Evolutionary conservation across 1,139 yeast genomes (phyloP).

Genomic region (Zygosaccharomyces pseudobailii): DNA sequence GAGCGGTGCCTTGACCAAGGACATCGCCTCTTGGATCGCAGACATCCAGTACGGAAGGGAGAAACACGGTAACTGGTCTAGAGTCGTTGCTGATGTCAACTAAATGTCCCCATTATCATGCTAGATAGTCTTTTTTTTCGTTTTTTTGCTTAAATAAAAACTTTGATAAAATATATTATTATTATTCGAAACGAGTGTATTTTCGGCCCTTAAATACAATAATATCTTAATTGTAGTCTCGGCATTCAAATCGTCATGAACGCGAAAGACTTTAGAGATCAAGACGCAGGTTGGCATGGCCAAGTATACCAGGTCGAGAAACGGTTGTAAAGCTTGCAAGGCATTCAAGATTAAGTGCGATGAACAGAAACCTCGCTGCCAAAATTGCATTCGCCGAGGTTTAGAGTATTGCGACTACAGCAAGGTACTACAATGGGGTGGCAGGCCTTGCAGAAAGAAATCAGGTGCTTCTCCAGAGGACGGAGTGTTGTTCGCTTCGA

Average conservation of each 20-base stretch:
- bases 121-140: neutral
- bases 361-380: slow-evolving; percentile 61
- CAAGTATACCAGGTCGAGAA: slow-evolving; percentile 34
- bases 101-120: neutral
- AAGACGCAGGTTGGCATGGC: neutral
- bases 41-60: slow-evolving; percentile 85
- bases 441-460: slow-evolving; percentile 46
- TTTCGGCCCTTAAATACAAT: neutral
- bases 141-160: neutral
- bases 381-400: slow-evolving; percentile 49
- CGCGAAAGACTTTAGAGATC: neutral
- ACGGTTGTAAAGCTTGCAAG: slow-evolving; percentile 69
- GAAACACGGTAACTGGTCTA: slow-evolving; percentile 45
- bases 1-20: slow-evolving; percentile 71
- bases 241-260: neutral
- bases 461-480: no score
- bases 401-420: slow-evolving; percentile 56
- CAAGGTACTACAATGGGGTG: slow-evolving; percentile 70
- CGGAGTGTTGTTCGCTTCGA: no score
- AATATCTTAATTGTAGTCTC: neutral
- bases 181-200: neutral
- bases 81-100: slow-evolving; percentile 34
- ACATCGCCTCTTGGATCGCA: slow-evolving; percentile 77
- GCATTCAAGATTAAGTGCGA: slow-evolving; percentile 68
- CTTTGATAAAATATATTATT: neutral